These are phyloP conservation scores for Colletotrichum limetticola DNA, from an alignment of 2,329 filamentous ascomycete genomes.

Conservation along the genomic window DNA sequence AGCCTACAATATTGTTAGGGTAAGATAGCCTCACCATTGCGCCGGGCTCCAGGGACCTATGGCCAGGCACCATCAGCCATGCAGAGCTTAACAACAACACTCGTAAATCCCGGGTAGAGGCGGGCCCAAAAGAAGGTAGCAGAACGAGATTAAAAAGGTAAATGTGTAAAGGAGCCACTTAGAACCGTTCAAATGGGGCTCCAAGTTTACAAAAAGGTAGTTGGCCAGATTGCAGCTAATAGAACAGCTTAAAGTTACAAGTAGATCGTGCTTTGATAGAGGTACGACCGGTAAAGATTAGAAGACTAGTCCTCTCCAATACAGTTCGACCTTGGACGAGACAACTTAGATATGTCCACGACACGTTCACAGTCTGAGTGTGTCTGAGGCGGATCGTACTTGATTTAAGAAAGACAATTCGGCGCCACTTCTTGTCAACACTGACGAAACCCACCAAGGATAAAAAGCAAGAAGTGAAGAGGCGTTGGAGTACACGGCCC, in stretches of 20 bases:
- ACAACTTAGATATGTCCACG: not conserved
- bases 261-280: not conserved
- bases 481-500: slow-evolving; percentile 1
- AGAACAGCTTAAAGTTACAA: not conserved
- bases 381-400: slow-evolving; percentile 6
- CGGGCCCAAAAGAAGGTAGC: not conserved
- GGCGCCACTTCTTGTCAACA: not conserved
- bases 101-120: not conserved
- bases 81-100: not conserved
- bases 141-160: not conserved
- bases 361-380: not conserved
- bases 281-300: not conserved
- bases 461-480: not conserved
- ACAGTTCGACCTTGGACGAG: not conserved
- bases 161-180: not conserved
- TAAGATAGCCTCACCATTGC: slow-evolving; percentile 5
- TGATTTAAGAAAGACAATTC: not conserved
- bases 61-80: not conserved
- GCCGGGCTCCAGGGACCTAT: not conserved
- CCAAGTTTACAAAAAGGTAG: not conserved
- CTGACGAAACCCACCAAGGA: not conserved
- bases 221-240: not conserved
- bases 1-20: slow-evolving; percentile 1
- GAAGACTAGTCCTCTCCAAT: not conserved
- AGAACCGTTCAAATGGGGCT: not conserved